Evolutionary conservation across 495 filamentous ascomycete genomes (phyloP), one percentile per base, ranked within the genome.

Genomic region (Penicillium arizonense): DNA sequence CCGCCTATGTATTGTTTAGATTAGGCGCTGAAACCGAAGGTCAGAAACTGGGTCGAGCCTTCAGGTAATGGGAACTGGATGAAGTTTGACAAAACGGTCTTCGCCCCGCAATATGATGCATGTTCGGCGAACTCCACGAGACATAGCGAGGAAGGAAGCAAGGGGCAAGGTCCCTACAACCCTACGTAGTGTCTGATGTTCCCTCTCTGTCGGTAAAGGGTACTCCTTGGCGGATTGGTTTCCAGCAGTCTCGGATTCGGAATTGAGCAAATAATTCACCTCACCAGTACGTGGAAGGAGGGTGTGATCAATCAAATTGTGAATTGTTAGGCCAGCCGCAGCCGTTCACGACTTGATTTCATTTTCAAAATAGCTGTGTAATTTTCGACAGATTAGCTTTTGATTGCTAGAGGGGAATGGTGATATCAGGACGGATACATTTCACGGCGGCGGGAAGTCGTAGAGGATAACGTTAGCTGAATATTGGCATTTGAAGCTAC

Each of bases 21-120:
- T 18, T 18, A 18, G 18, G 18, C 18, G 18, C 18, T 18, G 18
- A 18, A 18, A 18, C 18, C 18, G 1, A 18, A 18, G 18, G 18
- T 18, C 18, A 18, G 18, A 18, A 18, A 18, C 18, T 18, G 18
- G 18, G 18, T 18, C 39, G 23, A 58, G 69, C 69, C 65, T 20
- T 69, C 67, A 3, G 80, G 81, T 10, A 82, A 62, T 18, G 76
- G 77, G 13, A 73, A 75, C 49, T 78, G 68, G 49, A 84, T 73
- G 60, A 82, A 84, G 65, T 86, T 85, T 53, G 79, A 74, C 63
- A 79, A 84, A n/a, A 86, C 72, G 7, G 75, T 75, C 38, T 75
- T 63, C 37, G 73, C 72, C 32, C 81, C 81, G 50, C 79, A 82
- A 61, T 83, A 85, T 2, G 79, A 82, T 1, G 80, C 79, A 37